Conservation (phyloP, 306 rosid species). For the Dryas octopetala region DNA sequence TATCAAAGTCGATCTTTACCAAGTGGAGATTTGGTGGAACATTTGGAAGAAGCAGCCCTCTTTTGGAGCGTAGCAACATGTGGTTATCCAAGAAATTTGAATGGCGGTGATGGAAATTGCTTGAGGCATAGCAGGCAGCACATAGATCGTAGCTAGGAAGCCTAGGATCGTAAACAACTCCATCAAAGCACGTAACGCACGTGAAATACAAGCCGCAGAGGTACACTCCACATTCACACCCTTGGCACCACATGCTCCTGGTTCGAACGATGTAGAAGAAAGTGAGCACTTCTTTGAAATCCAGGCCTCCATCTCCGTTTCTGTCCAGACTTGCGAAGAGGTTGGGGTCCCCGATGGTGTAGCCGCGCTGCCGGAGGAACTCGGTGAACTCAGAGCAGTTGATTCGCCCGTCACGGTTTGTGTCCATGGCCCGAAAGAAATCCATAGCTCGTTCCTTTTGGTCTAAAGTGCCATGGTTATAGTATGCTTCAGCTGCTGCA, state of each 20-base stretch:
- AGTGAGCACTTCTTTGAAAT: constrained; percentile 16
- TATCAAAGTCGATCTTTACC: too few species aligned
- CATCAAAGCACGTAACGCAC: constrained; percentile 10
- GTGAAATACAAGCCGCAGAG: constrained; percentile 18
- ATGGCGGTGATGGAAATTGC: not conserved
- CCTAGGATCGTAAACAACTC: too few species aligned
- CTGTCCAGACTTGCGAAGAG: not conserved
- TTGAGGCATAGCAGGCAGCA: not conserved
- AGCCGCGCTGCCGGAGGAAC: constrained; percentile 4
- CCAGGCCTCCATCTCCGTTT: constrained; percentile 5
- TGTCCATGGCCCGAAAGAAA: constrained; percentile 20
- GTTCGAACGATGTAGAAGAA: constrained; percentile 24
- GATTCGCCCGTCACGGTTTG: constrained; percentile 5
- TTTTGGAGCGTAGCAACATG: not conserved
- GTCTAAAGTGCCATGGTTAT: not conserved
- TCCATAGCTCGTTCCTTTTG: not conserved
- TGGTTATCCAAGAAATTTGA: constrained; percentile 12
- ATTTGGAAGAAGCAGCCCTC: not conserved
- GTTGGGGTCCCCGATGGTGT: not conserved
- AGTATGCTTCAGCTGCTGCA: constrained; percentile 11
- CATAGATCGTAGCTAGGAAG: constrained; percentile 5
- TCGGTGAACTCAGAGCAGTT: not conserved
- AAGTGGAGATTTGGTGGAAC: not conserved
- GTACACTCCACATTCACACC: not conserved
- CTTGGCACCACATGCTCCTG: not conserved